Evolutionary conservation across 192 early-diverging fungal species (phyloP).

Genomic region (Umbelopsis sp.): DNA sequence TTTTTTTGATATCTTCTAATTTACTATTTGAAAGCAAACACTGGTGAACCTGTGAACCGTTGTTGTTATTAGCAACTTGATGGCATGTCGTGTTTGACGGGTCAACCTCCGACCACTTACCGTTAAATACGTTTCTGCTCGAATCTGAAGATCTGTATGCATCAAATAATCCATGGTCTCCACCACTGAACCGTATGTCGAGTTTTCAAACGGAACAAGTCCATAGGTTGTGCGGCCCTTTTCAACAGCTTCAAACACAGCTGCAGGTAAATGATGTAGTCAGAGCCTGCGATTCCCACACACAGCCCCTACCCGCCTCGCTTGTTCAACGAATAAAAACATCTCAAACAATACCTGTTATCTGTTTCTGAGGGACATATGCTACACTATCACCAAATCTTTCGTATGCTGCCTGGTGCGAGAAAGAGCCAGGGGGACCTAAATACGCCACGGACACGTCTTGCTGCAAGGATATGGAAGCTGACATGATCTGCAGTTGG

Average conservation of each 20-base stretch:
- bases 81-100: not conserved
- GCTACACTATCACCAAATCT: conserved; percentile 80
- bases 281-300: not conserved
- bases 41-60: conserved; percentile 66
- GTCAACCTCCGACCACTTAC: conserved; percentile 20
- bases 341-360: conserved; percentile 37
- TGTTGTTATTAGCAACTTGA: not conserved
- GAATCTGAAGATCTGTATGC: conserved; percentile 64
- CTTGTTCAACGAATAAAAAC: not conserved
- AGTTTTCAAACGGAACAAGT: conserved; percentile 95
- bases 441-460: conserved; percentile 85
- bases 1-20: conserved; percentile 68
- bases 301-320: not conserved
- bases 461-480: conserved; percentile 81
- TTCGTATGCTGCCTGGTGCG: conserved; percentile 82
- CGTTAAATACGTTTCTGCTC: conserved; percentile 79
- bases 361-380: conserved; percentile 66
- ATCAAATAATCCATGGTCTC: conserved; percentile 83
- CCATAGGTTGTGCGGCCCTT: conserved; percentile 80
- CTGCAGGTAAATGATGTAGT: conserved; percentile 20
- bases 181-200: conserved; percentile 83
- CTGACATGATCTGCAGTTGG: conserved; percentile 86
- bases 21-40: conserved; percentile 71
- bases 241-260: conserved; percentile 80
- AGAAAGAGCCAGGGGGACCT: conserved; percentile 88